phyloP scores from a whole-genome alignment of 345 rosid genomes.

The Populus tremula region DNA sequence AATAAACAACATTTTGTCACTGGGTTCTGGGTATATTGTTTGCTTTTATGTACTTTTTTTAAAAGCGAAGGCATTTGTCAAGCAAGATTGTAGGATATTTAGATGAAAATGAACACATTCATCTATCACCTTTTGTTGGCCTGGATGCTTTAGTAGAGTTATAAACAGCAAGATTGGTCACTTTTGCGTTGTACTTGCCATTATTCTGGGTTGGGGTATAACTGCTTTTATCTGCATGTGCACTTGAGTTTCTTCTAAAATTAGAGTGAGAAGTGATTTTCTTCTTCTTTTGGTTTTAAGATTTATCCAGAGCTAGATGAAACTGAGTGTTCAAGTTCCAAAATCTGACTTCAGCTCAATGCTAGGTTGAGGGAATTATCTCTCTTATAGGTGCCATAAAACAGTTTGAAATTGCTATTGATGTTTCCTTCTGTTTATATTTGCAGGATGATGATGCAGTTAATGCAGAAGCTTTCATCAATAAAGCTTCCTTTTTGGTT shows the following conservation, averaged over 20 bases:
- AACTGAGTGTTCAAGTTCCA: neutral
- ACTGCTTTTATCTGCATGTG: neutral
- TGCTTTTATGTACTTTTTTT: neutral
- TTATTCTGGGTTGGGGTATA: neutral
- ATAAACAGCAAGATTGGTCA: neutral
- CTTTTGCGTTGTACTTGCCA: neutral
- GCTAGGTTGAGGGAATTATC: neutral
- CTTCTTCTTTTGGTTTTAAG: neutral
- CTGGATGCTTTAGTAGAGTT: too few relatives aligned
- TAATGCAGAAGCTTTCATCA: slow-evolving; percentile 91
- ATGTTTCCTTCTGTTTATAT: slow-evolving; percentile 8
- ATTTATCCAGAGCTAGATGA: neutral
- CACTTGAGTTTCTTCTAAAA: neutral
- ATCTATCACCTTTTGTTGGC: neutral
- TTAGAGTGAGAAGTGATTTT: neutral
- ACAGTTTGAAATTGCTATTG: neutral
- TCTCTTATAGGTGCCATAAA: neutral
- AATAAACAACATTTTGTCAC: neutral
- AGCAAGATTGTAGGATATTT: neutral
- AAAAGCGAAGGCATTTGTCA: neutral
- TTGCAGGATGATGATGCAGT: slow-evolving; percentile 98
- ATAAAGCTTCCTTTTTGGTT: slow-evolving; percentile 96
- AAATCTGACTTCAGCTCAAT: neutral
- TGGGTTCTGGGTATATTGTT: neutral
- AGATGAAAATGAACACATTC: neutral